These are phyloP conservation scores for Rutstroemia sp. DNA, from an alignment of 2,329 filamentous ascomycete genomes.

Conservation along the genomic window DNA sequence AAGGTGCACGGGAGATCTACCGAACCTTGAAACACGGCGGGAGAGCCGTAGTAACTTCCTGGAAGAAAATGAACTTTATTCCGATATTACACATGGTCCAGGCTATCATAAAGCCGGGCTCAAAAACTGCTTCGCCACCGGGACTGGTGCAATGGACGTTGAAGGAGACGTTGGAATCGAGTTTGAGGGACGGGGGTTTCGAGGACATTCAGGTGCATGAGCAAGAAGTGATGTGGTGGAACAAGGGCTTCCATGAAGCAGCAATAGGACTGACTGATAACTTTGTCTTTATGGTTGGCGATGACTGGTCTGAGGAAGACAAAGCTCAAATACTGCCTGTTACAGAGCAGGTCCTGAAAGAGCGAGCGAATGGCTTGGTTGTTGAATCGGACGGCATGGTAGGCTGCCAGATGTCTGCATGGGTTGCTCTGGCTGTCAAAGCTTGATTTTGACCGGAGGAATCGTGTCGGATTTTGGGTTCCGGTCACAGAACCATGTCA, in stretches of 20 bases:
- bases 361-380: not conserved
- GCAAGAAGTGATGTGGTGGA: not conserved
- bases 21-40: constrained; percentile 86
- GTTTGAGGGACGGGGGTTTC: not conserved
- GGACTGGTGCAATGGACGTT: not conserved
- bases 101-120: not conserved
- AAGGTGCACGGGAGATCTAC: constrained; percentile 71
- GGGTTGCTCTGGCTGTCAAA: not conserved
- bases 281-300: not conserved
- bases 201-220: not conserved
- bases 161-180: not conserved
- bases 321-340: not conserved
- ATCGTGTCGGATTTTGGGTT: not conserved
- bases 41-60: constrained; percentile 35
- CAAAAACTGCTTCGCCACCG: not conserved
- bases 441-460: not conserved
- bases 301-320: not conserved
- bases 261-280: not conserved
- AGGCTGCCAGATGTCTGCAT: not conserved
- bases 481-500: too few species aligned
- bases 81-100: not conserved
- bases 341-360: not conserved
- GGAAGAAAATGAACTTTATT: not conserved
- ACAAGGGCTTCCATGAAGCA: not conserved
- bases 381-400: not conserved